Evolutionary conservation across 2,329 filamentous ascomycete genomes (phyloP).

Genomic region (Microsporum canis): DNA sequence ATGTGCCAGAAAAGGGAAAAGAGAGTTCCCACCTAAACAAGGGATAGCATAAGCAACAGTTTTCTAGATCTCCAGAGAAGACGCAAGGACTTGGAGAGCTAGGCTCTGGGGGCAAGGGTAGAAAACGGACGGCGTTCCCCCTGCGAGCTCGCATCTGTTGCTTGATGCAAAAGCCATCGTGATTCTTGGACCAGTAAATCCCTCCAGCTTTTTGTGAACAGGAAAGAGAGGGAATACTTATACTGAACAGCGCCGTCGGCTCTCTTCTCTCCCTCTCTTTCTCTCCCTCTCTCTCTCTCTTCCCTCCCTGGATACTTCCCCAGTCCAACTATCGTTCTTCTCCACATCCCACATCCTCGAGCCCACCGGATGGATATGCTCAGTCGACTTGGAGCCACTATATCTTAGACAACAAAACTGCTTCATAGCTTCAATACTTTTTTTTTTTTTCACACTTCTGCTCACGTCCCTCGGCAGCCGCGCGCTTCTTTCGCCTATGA

Average conservation of each 20-base stretch:
- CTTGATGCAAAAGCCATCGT: not conserved
- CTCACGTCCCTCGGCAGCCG: not conserved
- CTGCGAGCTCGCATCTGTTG: not conserved
- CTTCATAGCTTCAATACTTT: not conserved
- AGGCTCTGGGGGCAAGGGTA: not conserved
- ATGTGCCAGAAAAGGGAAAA: not conserved
- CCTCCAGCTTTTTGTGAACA: not conserved
- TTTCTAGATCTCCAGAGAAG: slow-evolving; percentile 1
- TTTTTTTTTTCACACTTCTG: not conserved
- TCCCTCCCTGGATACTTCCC: not conserved
- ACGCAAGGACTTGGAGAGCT: not conserved
- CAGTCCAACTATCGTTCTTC: not conserved
- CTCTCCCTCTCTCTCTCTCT: not conserved
- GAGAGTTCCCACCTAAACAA: not conserved
- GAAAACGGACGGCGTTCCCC: not conserved
- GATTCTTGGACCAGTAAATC: not conserved
- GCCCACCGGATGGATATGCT: not conserved
- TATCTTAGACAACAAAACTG: not conserved
- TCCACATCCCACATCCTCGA: not conserved
- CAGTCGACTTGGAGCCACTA: not conserved
- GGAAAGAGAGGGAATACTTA: not conserved
- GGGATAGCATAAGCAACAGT: slow-evolving; percentile 2
- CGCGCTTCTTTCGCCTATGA: slow-evolving; percentile 1
- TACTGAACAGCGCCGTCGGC: not conserved
- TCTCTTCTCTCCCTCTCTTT: not conserved